Evolutionary conservation across 805 yeast species (phyloP), one percentile per base, ranked within the genome.

Genomic region (Cyberlindnera lachancei): DNA sequence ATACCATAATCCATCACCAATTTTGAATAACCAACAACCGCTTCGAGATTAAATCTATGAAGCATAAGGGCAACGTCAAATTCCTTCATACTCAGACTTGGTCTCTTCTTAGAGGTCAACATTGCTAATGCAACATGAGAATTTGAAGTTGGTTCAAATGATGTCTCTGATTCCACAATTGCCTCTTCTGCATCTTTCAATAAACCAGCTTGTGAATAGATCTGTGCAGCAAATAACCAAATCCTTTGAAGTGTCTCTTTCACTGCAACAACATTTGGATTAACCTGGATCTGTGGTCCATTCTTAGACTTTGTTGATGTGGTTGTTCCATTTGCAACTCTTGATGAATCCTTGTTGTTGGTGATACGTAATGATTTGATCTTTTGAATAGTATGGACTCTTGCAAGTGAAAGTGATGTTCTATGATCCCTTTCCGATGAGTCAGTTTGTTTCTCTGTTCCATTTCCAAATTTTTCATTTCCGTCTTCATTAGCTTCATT

Each of bases 221-320:
- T 58, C 23, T 68, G 66, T 1, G 86, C 68, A 0, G 84, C 67
- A 72, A 86, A 73, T 30, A 87, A 52, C 95, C 96, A 87, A 16
- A 84, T 48, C 21, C 65, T 64, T 45, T 78, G 85, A 28, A 77
- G 50, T 8, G 74, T 46, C 16, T 45, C 52, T 15, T 35, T 40
- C 6, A 36, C 31, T 16, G 31, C 14, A 2, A 9, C 21, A 16
- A 33, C 19, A n/a, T 27, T 25, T 29, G 36, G 19, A 20, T 28
- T 35, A 27, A 35, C 40, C 32, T 23, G 16, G 30, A 32, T 29
- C 11, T 29, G 23, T 18, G 31, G 21, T 19, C 10, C 7, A 19
- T 7, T 19, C 21, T 19, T 19, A 9, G 25, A 15, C 25, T 22
- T 22, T 15, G 16, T 27, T 14, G 13, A n/a, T 16, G 4, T 24